phyloP scores from a whole-genome alignment of 1,139 yeast genomes.

The Meyerozyma carpophila region DNA sequence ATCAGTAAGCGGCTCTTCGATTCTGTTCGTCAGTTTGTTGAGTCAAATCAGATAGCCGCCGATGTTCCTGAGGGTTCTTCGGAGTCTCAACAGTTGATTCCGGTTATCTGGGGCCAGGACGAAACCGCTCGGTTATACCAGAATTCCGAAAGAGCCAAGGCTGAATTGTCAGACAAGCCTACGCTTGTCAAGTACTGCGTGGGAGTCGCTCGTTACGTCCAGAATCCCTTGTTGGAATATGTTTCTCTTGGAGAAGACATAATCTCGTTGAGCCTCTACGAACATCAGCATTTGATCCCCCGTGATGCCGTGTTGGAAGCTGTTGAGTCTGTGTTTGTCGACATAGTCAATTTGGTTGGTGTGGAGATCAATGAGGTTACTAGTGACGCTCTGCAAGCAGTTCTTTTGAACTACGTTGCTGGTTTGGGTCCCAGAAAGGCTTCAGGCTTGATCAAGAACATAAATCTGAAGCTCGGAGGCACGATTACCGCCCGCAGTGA shows the following conservation, averaged over 20 bases:
- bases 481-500: constrained; percentile 67
- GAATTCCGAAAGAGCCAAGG: constrained; percentile 67
- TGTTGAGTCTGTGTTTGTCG: constrained; percentile 80
- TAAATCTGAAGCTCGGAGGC: constrained; percentile 65
- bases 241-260: constrained; percentile 74
- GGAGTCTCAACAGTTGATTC: constrained; percentile 40
- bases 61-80: constrained; percentile 41
- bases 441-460: constrained; percentile 74
- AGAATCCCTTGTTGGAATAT: constrained; percentile 86
- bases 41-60: constrained; percentile 50
- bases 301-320: constrained; percentile 62
- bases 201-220: constrained; percentile 85
- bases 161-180: constrained; percentile 86
- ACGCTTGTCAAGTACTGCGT: constrained; percentile 80
- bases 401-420: constrained; percentile 68
- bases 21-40: constrained; percentile 53
- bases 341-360: constrained; percentile 86
- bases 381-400: constrained; percentile 66
- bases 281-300: constrained; percentile 68
- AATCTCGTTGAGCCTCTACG: constrained; percentile 65
- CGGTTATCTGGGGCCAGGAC: constrained; percentile 80
- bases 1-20: constrained; percentile 59
- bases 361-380: constrained; percentile 90
- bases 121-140: constrained; percentile 91
- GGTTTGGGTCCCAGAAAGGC: constrained; percentile 98